phyloP scores from a whole-genome alignment of 495 filamentous ascomycete species.

The Aspergillus cavernicola region DNA sequence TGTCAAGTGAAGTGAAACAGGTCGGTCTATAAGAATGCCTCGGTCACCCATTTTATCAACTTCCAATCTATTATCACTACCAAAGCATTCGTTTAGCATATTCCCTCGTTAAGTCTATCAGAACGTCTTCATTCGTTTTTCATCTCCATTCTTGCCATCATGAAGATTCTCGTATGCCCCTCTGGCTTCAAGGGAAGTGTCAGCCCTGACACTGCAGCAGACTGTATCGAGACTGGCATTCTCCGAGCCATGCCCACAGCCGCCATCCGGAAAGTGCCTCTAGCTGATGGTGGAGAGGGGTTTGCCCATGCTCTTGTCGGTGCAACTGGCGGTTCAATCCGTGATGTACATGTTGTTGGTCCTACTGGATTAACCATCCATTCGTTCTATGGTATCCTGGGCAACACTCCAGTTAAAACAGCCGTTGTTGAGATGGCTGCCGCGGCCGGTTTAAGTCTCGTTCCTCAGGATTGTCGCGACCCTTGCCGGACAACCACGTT shows the following conservation, averaged over 20 bases:
- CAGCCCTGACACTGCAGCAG: neutral
- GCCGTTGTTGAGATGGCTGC: conserved; percentile 12
- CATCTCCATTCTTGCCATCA: neutral
- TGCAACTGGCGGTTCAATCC: conserved; percentile 1
- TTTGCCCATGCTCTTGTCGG: conserved; percentile 3
- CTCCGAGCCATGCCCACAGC: conserved; percentile 4
- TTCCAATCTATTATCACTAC: neutral
- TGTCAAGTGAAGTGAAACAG: too few relatives aligned
- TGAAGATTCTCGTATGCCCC: conserved; percentile 12
- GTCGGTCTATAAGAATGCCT: conserved; percentile 3
- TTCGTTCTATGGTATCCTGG: conserved; percentile 11
- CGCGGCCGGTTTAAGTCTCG: conserved; percentile 8
- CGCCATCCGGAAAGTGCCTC: conserved; percentile 3
- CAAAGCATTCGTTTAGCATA: neutral
- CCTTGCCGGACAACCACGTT: conserved; percentile 11
- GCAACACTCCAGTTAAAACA: neutral
- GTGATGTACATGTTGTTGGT: neutral
- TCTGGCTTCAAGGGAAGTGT: conserved; percentile 14
- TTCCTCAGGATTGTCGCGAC: conserved; percentile 5
- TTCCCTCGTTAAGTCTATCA: neutral
- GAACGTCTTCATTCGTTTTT: neutral
- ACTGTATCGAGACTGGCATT: conserved; percentile 12
- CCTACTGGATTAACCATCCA: neutral
- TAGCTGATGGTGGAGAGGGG: conserved; percentile 11
- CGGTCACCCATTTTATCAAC: neutral